These are phyloP conservation scores for Flueggea neowawraea DNA, from an alignment of 441 rosid genomes.

Conservation along the genomic window DNA sequence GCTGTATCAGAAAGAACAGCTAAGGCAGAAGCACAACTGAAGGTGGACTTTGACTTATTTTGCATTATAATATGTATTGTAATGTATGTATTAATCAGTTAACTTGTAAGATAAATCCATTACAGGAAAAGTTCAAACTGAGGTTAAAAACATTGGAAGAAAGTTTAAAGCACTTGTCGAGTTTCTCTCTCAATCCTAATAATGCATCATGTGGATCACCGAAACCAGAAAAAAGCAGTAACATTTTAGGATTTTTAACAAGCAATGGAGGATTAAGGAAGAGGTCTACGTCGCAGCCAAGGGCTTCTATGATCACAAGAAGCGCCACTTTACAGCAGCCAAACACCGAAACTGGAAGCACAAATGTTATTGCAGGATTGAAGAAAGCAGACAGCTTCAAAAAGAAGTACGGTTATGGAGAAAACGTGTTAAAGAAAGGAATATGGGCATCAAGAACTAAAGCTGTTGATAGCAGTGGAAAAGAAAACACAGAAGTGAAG, in stretches of 20 bases:
- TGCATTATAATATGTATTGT: background rate
- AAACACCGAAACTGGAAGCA: constrained; percentile 21
- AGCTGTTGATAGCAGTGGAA: constrained; percentile 46
- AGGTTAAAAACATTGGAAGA: constrained; percentile 80
- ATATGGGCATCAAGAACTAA: constrained; percentile 53
- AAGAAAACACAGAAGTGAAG: constrained; percentile 51
- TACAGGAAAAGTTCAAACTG: constrained; percentile 78
- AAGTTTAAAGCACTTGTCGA: constrained; percentile 44
- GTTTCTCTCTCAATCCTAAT: constrained; percentile 20
- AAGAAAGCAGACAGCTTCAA: constrained; percentile 24
- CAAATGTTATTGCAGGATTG: constrained; percentile 13
- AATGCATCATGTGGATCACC: constrained; percentile 28
- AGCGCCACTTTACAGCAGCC: constrained; percentile 41
- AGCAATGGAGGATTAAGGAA: constrained; percentile 57
- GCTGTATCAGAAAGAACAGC: constrained; percentile 78
- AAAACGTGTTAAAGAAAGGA: constrained; percentile 31
- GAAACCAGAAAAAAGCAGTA: constrained; percentile 47
- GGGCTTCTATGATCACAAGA: constrained; percentile 39
- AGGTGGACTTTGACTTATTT: constrained; percentile 35
- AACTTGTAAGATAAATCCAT: background rate
- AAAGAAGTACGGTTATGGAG: constrained; percentile 30
- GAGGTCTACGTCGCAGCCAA: constrained; percentile 66
- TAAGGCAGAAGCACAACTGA: constrained; percentile 85
- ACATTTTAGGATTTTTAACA: constrained; percentile 68
- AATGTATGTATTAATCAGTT: too few species aligned